Evolutionary conservation across 2,329 filamentous ascomycete species (phyloP).

Genomic region (Venturia carpophila): DNA sequence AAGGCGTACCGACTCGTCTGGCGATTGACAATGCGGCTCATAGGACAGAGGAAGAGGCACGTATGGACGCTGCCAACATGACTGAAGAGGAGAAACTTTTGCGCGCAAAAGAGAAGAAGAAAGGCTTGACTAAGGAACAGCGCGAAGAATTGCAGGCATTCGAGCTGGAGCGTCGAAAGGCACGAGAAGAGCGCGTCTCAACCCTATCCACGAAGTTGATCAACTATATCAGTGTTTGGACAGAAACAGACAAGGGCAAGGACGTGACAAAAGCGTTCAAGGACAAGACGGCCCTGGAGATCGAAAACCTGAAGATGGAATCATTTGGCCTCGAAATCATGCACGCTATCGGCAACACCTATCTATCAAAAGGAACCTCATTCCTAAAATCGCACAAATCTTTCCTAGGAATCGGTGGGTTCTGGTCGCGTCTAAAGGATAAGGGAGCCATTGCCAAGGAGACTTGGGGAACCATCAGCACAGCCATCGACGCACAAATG

Average conservation of each 20-base stretch:
- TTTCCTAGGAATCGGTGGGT: constrained; percentile 90
- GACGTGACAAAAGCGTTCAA: constrained; percentile 87
- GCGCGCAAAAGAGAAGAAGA: constrained; percentile 80
- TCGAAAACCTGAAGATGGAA: constrained; percentile 99
- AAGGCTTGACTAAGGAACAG: constrained; percentile 83
- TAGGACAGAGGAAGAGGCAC: constrained; percentile 63
- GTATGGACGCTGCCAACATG: constrained; percentile 55
- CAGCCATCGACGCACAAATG: constrained; percentile 92
- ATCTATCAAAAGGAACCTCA: constrained; percentile 76
- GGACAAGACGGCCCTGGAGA: constrained; percentile 88
- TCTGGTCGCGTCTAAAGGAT: constrained; percentile 89
- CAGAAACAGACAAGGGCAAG: constrained; percentile 82
- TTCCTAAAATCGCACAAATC: constrained; percentile 95
- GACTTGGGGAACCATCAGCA: constrained; percentile 95
- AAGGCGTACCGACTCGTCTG: constrained; percentile 65
- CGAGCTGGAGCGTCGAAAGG: constrained; percentile 73
- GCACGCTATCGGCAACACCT: constrained; percentile 88
- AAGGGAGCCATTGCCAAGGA: constrained; percentile 97
- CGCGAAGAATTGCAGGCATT: constrained; percentile 83
- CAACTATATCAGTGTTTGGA: constrained; percentile 89
- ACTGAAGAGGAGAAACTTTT: constrained; percentile 68
- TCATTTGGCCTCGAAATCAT: constrained; percentile 94
- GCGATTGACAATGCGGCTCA: constrained; percentile 69
- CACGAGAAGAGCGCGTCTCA: constrained; percentile 83
- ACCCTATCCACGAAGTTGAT: constrained; percentile 77